phyloP scores from a whole-genome alignment of 352 stramenopile genomes.

The Bremia lactucae region DNA sequence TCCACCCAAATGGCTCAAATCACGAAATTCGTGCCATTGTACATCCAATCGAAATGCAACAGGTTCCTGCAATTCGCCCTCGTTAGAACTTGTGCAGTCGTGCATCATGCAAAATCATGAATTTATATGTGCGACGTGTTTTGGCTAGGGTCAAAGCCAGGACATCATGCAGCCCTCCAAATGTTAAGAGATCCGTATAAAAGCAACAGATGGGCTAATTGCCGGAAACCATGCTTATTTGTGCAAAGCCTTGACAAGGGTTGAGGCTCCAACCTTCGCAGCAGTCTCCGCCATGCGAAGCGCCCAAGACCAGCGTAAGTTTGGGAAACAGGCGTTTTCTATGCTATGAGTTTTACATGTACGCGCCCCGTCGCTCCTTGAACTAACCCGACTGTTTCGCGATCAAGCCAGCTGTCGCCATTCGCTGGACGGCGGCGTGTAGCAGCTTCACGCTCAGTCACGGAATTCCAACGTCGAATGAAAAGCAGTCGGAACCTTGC shows the following conservation, averaged over 20 bases:
- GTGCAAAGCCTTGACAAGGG: constrained; percentile 4
- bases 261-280: no score
- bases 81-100: no score
- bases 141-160: no score
- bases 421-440: constrained; percentile 5
- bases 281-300: no score
- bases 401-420: constrained; percentile 15
- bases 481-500: constrained; percentile 13
- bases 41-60: not conserved
- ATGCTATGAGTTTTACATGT: constrained; percentile 8
- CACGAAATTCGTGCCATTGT: not conserved
- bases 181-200: no score
- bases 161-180: no score
- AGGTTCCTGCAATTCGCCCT: no score
- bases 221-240: no score
- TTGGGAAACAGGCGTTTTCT: constrained; percentile 12
- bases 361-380: constrained; percentile 9
- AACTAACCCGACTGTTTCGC: constrained; percentile 10
- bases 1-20: not conserved
- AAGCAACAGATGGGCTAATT: no score
- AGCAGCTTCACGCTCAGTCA: constrained; percentile 15
- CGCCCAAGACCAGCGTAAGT: constrained; percentile 3
- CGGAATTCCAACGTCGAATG: constrained; percentile 25
- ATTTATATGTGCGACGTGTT: no score
- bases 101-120: no score